phyloP scores from a whole-genome alignment of 139 green algal genomes.

The Yamagishiella unicocca region DNA sequence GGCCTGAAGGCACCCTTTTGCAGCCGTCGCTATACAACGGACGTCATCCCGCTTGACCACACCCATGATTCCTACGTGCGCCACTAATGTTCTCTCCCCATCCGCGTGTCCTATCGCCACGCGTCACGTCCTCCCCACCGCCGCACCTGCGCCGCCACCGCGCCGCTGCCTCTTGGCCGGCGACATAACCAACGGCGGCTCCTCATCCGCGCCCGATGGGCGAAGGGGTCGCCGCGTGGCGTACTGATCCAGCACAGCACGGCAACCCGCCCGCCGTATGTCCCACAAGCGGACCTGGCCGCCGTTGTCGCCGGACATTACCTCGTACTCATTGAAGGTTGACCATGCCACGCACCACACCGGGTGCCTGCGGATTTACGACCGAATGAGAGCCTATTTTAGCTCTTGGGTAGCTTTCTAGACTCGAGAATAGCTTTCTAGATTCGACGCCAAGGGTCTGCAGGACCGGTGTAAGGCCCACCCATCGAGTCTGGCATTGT shows the following conservation, averaged over 20 bases:
- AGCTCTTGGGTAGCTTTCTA: too few relatives aligned
- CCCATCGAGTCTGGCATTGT: too few relatives aligned
- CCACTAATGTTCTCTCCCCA: too few relatives aligned
- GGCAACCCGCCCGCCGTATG: constrained; percentile 72
- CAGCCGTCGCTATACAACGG: not conserved
- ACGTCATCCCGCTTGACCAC: too few relatives aligned
- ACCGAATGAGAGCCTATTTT: too few relatives aligned
- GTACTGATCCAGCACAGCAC: constrained; percentile 77
- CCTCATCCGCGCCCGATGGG: not conserved
- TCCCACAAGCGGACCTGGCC: constrained; percentile 86
- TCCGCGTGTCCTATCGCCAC: too few relatives aligned
- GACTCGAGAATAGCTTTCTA: too few relatives aligned
- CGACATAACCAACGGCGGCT: not conserved
- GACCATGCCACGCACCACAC: constrained; percentile 85
- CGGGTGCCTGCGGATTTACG: constrained; percentile 46
- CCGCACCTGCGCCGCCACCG: not conserved
- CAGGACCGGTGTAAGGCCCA: too few relatives aligned
- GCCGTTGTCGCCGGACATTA: constrained; percentile 73
- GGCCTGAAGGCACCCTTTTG: not conserved
- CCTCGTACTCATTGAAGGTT: constrained; percentile 72
- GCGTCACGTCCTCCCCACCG: too few relatives aligned
- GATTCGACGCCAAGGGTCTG: too few relatives aligned
- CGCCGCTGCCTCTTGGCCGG: constrained; percentile 11
- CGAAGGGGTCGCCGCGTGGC: constrained; percentile 30
- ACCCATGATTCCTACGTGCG: too few relatives aligned